A percentile compares a stretch with the other conserved stretches of the same genome.
Conservation (phyloP, 2,329 filamentous ascomycete genomes). For the Claviceps arundinis region DNA sequence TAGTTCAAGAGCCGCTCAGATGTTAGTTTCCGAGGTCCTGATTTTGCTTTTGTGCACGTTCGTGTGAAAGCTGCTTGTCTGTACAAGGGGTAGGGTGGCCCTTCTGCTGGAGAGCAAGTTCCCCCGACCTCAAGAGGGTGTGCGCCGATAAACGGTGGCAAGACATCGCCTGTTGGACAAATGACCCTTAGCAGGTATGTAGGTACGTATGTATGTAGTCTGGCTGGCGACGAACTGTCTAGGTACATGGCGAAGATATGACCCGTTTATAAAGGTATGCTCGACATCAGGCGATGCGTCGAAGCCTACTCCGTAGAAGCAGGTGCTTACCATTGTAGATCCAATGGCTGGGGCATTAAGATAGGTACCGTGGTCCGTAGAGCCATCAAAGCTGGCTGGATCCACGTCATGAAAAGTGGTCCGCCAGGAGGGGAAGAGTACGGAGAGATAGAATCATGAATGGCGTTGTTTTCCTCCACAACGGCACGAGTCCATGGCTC, state of each 20-base stretch:
- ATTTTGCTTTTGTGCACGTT: background rate
- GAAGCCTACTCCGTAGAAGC: background rate
- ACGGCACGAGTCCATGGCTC: background rate
- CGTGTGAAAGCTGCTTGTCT: background rate
- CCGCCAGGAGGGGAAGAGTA: background rate
- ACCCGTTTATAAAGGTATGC: background rate
- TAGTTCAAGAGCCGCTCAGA: constrained; percentile 8
- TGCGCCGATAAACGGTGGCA: background rate
- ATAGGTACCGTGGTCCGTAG: too few species aligned
- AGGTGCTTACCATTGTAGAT: background rate
- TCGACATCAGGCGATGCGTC: background rate
- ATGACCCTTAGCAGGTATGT: background rate
- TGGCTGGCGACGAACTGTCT: background rate
- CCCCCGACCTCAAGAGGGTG: background rate
- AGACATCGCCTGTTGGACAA: background rate
- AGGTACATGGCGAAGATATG: background rate
- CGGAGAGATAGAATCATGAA: too few species aligned
- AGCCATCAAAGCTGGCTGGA: too few species aligned
- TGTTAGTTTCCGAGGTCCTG: constrained; percentile 6
- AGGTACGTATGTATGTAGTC: background rate
- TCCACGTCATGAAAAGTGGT: background rate
- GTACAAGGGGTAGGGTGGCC: background rate
- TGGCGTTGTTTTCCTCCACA: background rate
- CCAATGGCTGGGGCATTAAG: background rate
- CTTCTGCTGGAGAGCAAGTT: background rate